Conservation (phyloP, 2,329 filamentous ascomycete genomes). For the Hypomyces rosellus region DNA sequence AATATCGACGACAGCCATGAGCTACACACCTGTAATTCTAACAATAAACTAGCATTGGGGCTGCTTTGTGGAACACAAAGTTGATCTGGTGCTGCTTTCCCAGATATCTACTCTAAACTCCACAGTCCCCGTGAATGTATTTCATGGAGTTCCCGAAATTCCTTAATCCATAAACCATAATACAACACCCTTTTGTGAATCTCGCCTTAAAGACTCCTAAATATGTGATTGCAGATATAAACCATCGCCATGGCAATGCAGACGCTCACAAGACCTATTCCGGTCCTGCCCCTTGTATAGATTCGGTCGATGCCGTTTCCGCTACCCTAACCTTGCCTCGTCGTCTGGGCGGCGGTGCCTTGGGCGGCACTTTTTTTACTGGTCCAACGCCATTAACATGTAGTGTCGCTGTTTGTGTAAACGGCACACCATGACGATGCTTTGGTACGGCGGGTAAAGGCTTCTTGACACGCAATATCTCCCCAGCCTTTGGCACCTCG, state of each 20-base stretch:
- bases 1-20: too few species aligned
- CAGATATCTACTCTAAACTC: neutral
- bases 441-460: constrained; percentile 49
- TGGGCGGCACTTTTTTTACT: constrained; percentile 37
- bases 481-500: constrained; percentile 19
- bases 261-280: constrained; percentile 11
- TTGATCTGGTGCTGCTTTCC: neutral
- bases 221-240: too few species aligned
- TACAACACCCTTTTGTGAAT: neutral
- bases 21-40: too few species aligned
- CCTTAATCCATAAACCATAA: neutral
- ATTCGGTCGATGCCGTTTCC: constrained; percentile 26
- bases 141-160: neutral
- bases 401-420: constrained; percentile 27
- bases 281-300: constrained; percentile 17
- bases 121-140: neutral
- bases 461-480: constrained; percentile 32
- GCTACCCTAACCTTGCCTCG: constrained; percentile 34
- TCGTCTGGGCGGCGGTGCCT: constrained; percentile 41
- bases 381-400: constrained; percentile 20
- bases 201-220: neutral
- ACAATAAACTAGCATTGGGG: too few species aligned
- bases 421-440: constrained; percentile 48
- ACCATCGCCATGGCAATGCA: neutral
- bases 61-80: too few species aligned